These are phyloP conservation scores for Xerocomus potaroensis DNA, from an alignment of 768 basidiomycete species.

Conservation along the genomic window DNA sequence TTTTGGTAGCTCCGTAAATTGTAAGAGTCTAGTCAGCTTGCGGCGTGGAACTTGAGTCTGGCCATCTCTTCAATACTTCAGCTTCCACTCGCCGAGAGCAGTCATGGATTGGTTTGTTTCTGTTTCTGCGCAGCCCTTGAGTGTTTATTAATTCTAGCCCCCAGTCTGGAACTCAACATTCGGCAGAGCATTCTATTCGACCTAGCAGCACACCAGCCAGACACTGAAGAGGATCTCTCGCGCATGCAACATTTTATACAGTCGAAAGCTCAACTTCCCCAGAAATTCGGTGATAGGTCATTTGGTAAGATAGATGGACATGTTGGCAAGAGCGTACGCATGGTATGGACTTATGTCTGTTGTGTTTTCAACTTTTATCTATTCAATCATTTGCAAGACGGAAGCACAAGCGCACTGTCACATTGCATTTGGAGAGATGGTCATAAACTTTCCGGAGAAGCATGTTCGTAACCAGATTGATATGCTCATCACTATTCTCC, in stretches of 20 bases:
- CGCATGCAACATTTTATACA: slow-evolving; percentile 55
- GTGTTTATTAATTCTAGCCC: not conserved
- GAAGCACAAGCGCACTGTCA: slow-evolving; percentile 73
- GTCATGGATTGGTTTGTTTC: slow-evolving; percentile 49
- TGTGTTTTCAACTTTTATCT: not conserved
- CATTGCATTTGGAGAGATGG: slow-evolving; percentile 78
- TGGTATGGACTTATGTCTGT: slow-evolving; percentile 43
- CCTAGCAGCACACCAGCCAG: slow-evolving; percentile 56
- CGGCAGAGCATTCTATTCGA: slow-evolving; percentile 73
- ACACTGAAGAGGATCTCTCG: slow-evolving; percentile 42
- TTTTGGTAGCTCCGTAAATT: no score
- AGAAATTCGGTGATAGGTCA: slow-evolving; percentile 6
- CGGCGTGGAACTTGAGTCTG: not conserved
- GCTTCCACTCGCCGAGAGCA: not conserved
- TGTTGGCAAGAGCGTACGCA: slow-evolving; percentile 38
- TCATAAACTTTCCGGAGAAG: slow-evolving; percentile 55
- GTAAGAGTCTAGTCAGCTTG: not conserved
- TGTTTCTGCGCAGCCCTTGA: not conserved
- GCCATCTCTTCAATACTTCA: not conserved
- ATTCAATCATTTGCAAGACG: slow-evolving; percentile 40
- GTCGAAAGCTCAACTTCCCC: slow-evolving; percentile 53
- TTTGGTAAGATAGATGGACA: slow-evolving; percentile 20
- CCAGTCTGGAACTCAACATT: slow-evolving; percentile 74
- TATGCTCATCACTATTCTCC: slow-evolving; percentile 52
- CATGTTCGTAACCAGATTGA: slow-evolving; percentile 50